Conservation (phyloP, 2,329 filamentous ascomycete species). For the Rasamsonia emersonii region DNA sequence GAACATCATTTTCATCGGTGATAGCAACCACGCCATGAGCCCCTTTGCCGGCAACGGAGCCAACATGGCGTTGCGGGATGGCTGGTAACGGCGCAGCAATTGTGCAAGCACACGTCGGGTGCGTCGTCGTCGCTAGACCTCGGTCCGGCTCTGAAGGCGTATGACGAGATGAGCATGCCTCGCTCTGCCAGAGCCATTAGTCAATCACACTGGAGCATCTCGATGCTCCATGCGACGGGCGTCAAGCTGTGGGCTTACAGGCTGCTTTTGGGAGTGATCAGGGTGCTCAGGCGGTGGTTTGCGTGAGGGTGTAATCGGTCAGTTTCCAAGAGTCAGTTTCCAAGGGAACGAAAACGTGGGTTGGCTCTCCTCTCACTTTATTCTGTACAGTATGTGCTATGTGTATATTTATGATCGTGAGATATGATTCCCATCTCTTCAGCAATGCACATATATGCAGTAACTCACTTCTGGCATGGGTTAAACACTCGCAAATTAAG, state of each 20-base stretch:
- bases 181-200: constrained; percentile 13
- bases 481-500: too few relatives aligned
- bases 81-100: constrained; percentile 37
- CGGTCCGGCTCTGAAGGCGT: constrained; percentile 19
- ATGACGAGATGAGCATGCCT: constrained; percentile 30
- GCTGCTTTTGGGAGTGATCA: constrained; percentile 1
- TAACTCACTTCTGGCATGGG: too few relatives aligned
- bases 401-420: too few relatives aligned
- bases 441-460: too few relatives aligned
- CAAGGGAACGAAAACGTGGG: too few relatives aligned
- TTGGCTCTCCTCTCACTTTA: too few relatives aligned
- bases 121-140: too few relatives aligned
- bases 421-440: too few relatives aligned
- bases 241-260: constrained; percentile 5
- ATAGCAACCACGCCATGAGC: constrained; percentile 43
- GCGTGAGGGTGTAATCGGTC: too few relatives aligned
- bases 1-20: constrained; percentile 40
- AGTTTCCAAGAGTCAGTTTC: too few relatives aligned
- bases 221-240: constrained; percentile 6
- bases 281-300: too few relatives aligned
- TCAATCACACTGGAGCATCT: constrained; percentile 9
- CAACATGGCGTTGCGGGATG: constrained; percentile 41
- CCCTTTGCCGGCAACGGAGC: constrained; percentile 44
- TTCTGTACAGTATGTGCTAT: too few relatives aligned
- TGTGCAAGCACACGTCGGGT: constrained; percentile 22